Conservation (phyloP, 2,329 filamentous ascomycete species). For the Cladosporium sp. region DNA sequence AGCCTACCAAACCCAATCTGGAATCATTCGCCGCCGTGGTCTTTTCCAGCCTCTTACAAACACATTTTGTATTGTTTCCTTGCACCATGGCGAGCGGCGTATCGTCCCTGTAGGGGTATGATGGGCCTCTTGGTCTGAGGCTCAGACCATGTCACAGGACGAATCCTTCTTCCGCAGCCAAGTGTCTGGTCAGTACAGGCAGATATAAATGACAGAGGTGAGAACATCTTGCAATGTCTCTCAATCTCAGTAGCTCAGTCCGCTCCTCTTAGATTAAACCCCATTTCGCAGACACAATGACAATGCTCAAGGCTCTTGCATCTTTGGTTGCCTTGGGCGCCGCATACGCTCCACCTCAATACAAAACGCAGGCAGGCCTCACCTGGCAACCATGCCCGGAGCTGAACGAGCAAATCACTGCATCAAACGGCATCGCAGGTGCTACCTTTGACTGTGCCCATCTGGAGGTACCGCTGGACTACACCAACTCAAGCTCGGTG, state of each 20-base stretch:
- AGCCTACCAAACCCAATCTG: background rate
- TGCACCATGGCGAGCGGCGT: background rate
- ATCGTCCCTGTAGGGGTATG: background rate
- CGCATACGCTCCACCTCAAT: background rate
- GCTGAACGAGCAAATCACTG: background rate
- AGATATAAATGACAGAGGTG: background rate
- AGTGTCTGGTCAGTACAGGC: background rate
- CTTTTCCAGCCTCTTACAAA: background rate
- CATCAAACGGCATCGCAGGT: background rate
- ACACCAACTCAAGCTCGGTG: constrained; percentile 7
- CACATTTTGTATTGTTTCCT: background rate
- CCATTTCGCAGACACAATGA: background rate
- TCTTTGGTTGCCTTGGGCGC: background rate
- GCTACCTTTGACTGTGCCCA: constrained; percentile 19
- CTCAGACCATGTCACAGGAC: background rate
- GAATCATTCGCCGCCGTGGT: background rate
- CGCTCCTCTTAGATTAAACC: background rate
- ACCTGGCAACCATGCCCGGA: background rate
- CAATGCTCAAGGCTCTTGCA: background rate
- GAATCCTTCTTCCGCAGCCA: background rate
- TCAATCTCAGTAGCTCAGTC: background rate
- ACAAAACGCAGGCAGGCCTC: background rate
- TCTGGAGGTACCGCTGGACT: background rate
- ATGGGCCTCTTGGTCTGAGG: background rate
- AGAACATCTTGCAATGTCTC: background rate